A percentile compares a stretch with the other conserved stretches of the same genome.
These are phyloP conservation scores for Amylocarpus encephaloides DNA, from an alignment of 2,329 filamentous ascomycete species.

Conservation along the genomic window DNA sequence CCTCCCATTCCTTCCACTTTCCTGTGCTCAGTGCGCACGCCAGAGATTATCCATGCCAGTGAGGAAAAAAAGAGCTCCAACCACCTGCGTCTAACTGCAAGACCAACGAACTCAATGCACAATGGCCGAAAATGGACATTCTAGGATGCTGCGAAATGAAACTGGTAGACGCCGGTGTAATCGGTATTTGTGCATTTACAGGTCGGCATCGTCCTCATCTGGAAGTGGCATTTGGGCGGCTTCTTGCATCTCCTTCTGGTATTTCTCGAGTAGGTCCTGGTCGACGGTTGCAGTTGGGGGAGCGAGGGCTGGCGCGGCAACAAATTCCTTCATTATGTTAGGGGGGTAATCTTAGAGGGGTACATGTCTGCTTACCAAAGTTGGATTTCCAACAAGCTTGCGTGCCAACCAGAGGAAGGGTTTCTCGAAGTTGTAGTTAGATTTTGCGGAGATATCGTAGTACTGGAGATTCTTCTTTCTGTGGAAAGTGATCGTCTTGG, in stretches of 20 bases:
- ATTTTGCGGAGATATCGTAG: constrained; percentile 99
- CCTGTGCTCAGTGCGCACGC: constrained; percentile 21
- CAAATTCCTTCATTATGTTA: constrained; percentile 67
- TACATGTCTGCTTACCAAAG: constrained; percentile 54
- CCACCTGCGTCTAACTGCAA: constrained; percentile 29
- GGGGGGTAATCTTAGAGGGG: constrained; percentile 10
- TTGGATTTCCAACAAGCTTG: constrained; percentile 93
- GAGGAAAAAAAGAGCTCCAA: constrained; percentile 22
- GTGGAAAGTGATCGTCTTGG: constrained; percentile 99
- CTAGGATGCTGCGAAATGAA: constrained; percentile 31
- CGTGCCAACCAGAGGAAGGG: constrained; percentile 98
- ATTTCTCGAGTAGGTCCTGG: constrained; percentile 70
- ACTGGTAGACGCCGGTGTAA: constrained; percentile 17
- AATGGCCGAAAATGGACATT: constrained; percentile 30
- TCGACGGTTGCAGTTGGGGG: constrained; percentile 90
- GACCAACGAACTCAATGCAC: constrained; percentile 27
- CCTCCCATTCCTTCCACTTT: constrained; percentile 21
- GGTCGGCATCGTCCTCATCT: constrained; percentile 80
- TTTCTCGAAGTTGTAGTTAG: constrained; percentile 99
- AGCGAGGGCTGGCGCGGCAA: constrained; percentile 88
- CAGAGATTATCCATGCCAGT: constrained; percentile 22
- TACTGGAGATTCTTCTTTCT: constrained; percentile 99
- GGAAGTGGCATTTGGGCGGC: constrained; percentile 82
- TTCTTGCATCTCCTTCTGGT: constrained; percentile 80
- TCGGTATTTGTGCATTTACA: constrained; percentile 25